These are phyloP conservation scores for Begonia loranthoides DNA, from an alignment of 306 rosid species.

Conservation along the genomic window DNA sequence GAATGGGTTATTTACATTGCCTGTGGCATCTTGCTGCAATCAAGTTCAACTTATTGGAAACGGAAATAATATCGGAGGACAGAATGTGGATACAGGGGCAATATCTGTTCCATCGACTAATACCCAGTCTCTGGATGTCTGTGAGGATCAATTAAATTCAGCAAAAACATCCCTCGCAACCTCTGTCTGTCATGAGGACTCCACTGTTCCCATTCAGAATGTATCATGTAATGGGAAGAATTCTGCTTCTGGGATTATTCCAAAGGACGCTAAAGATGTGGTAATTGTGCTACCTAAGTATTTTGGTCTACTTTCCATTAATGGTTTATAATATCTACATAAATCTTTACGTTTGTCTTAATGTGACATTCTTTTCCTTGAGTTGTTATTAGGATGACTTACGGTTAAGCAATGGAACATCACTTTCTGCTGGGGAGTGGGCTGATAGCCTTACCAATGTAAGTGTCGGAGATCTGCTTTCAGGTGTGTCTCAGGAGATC, in stretches of 20 bases:
- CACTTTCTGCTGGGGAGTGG: conserved; percentile 81
- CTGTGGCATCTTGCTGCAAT: conserved; percentile 29
- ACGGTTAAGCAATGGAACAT: conserved; percentile 41
- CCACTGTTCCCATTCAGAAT: conserved; percentile 26
- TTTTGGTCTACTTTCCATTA: background rate
- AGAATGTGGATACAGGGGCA: conserved; percentile 19
- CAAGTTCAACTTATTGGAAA: conserved; percentile 29
- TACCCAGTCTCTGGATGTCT: conserved; percentile 25
- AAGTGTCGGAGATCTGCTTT: conserved; percentile 80
- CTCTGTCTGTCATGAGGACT: conserved; percentile 21
- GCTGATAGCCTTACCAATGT: conserved; percentile 96
- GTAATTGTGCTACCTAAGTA: conserved; percentile 27
- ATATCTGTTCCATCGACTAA: conserved; percentile 19
- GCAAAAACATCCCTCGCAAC: conserved; percentile 17
- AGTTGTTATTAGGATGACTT: conserved; percentile 34
- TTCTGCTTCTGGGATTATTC: conserved; percentile 28
- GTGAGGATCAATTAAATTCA: conserved; percentile 28
- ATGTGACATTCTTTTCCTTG: background rate
- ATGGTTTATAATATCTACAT: too few relatives aligned
- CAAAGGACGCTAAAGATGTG: conserved; percentile 38
- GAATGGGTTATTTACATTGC: conserved; percentile 22
- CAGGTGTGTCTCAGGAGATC: conserved; percentile 41
- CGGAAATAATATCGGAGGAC: conserved; percentile 24
- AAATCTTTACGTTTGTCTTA: background rate
- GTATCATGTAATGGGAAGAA: conserved; percentile 28